Base-by-base conservation (phyloP, 2,329 filamentous ascomycete genomes). In the Pyrenochaeta sp. region DNA sequence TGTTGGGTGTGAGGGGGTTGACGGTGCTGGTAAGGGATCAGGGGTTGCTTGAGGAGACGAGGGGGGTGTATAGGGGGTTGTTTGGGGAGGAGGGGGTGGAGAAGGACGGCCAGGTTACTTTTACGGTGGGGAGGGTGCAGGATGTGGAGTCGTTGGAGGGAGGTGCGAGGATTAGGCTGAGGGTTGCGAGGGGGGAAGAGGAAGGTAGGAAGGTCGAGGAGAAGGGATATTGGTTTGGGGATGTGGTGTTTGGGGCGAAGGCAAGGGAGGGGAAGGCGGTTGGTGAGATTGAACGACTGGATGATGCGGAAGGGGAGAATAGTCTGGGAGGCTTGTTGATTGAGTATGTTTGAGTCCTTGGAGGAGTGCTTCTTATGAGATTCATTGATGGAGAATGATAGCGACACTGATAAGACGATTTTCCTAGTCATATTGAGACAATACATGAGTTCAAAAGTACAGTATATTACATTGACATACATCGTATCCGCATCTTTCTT, bases 1-100 rank as follows among this genome's bases (percentile, higher is more conserved):
- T 75, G 0, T 55, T 75, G 10, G 84, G 84, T 0, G 55, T 72
- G n/a, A 40, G 36, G 10, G 47, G 55, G 14, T 18, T 72, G 4
- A 61, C 41, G 7, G 56, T 72, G 3, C 18, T 68, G 4, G 61
- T 67, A 7, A 45, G 45, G 14, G 53, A 60, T 23, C 17, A 48
- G 15, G 40, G 30, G 3, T 8, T 58, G 7, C 18, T 63, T 8
- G 42, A 53, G 1, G 53, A 54, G 7, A 53, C 55, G 7, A 48
- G 26, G 13, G 30, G 27, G 2, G 27, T 44, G 2, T 66, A 62
- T 35, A 21, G 23, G 7, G 30, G 17, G 11, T 14, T 67, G 1
- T 44, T 68, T 14, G 60, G 57, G 4, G 14, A 27, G 3, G 41
- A 50, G 8, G 49, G 41, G 0, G 31, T 22, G 1, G 19, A 10